Evolutionary conservation across 2,329 filamentous ascomycete species (phyloP).

Genomic region (Monosporascus cannonballus): DNA sequence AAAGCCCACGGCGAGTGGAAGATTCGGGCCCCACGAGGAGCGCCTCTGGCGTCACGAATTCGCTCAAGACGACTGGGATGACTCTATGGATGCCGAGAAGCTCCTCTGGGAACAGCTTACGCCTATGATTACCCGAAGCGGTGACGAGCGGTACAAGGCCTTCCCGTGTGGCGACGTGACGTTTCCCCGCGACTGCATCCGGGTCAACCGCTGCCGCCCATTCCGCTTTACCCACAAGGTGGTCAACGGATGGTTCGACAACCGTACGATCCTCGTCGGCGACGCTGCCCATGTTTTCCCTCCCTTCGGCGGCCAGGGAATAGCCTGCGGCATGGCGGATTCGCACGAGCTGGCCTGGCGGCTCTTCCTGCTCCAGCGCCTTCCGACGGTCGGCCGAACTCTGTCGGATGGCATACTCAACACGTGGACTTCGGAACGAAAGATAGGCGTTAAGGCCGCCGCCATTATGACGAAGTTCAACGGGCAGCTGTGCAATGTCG

Average conservation of each 20-base stretch:
- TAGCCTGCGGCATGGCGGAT: slow-evolving; percentile 29
- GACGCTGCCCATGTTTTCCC: slow-evolving; percentile 48
- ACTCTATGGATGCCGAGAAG: slow-evolving; percentile 24
- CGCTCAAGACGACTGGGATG: slow-evolving; percentile 20
- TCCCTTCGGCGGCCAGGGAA: slow-evolving; percentile 35
- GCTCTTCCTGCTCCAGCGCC: slow-evolving; percentile 15
- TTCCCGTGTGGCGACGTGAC: slow-evolving; percentile 21
- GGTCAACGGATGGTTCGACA: slow-evolving; percentile 39
- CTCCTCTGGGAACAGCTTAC: slow-evolving; percentile 24
- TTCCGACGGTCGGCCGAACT: slow-evolving; percentile 2
- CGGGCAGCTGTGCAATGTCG: slow-evolving; percentile 17
- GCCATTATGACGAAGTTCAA: slow-evolving; percentile 14
- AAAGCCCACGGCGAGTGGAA: slow-evolving; percentile 36
- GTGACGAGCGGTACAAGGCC: slow-evolving; percentile 17
- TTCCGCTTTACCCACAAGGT: slow-evolving; percentile 39
- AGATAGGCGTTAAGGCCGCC: slow-evolving; percentile 12
- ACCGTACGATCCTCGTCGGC: slow-evolving; percentile 36
- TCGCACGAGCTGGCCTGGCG: slow-evolving; percentile 29
- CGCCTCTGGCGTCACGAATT: slow-evolving; percentile 39
- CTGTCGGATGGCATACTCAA: slow-evolving; percentile 8
- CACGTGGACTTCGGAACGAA: slow-evolving; percentile 16
- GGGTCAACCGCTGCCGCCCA: slow-evolving; percentile 37
- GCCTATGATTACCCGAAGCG: slow-evolving; percentile 24
- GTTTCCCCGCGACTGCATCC: slow-evolving; percentile 40
- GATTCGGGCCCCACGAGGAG: slow-evolving; percentile 34